Evolutionary conservation across 1,284 basidiomycete species (phyloP), one percentile per base, ranked within the genome.

Genomic region (Ceratobasidium sp.): DNA sequence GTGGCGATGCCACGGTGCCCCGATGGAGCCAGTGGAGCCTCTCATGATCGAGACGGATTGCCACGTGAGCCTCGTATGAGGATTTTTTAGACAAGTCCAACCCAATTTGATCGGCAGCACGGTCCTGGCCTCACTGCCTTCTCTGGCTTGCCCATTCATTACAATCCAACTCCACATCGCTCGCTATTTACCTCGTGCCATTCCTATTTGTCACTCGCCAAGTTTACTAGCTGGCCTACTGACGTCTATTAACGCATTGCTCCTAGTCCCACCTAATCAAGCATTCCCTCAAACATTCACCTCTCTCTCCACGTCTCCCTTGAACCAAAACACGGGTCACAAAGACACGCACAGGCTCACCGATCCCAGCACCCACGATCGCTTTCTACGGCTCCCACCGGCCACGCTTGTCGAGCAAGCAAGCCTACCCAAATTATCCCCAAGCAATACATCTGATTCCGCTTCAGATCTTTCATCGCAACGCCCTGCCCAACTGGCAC

Each of bases 401-500:
- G 60, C 60, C 60, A 23, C 39, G 60, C 60, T 66, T 53, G 50
- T 25, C 60, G 60, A 44, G 33, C 60, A 30, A 44, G 36, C 49
- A 39, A 39, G 27, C 30, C 50, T 39, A 21, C 60, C n/a, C 23
- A 39, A 16, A 33, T 42, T 41, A 36, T 41, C 60, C 27, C 39
- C 60, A 27, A 39, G 41, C 52, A 66, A 29, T 39, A 46, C 42
- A 21, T 29, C 47, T 47, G 21, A 36, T 29, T 36, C 49, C 42
- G 23, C 49, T 13, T 25, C 49, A 6, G 36, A 19, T 16, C 49
- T 64, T 47, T 53, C 47, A 36, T 27, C 59, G 27, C 59, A 33
- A 42, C 19, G 52, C 60, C 27, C 49, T 29, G 39, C 42, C 19
- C 42, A 21, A 16, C 42, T 46, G 19, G 16, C 42, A 46, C 42